Percentiles rank a stretch among this genome's conserved stretches.
Conservation (phyloP, 257 asterid genomes). For the Plantago ovata region DNA sequence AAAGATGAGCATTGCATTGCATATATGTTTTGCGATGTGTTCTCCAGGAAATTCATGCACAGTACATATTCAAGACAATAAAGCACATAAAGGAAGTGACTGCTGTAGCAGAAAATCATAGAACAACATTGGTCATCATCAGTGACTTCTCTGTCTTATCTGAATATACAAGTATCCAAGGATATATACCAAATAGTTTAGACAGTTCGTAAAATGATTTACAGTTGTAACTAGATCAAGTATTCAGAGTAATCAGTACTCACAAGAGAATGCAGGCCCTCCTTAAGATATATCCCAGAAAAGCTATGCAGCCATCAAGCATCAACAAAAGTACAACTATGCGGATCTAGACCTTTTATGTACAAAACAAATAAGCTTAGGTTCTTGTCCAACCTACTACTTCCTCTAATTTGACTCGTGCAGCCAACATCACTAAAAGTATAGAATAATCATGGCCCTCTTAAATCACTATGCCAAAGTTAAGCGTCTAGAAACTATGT, state of each 20-base stretch:
- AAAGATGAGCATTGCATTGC: neutral
- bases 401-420: neutral
- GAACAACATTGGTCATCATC: neutral
- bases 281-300: no score
- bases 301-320: no score
- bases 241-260: neutral
- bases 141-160: neutral
- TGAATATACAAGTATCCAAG: neutral
- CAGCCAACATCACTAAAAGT: no score
- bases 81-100: neutral
- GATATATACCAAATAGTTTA: neutral
- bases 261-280: no score
- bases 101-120: no score
- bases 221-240: neutral
- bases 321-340: neutral
- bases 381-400: neutral
- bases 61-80: slow-evolving; percentile 8
- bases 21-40: neutral
- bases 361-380: neutral
- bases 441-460: no score
- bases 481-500: no score
- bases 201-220: neutral
- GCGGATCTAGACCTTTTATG: neutral
- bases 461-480: no score
- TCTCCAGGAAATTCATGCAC: neutral